A percentile compares a stretch with the other conserved stretches of the same genome.
Conservation (phyloP, 1,284 basidiomycete genomes). For the Marasmius fiardii region DNA sequence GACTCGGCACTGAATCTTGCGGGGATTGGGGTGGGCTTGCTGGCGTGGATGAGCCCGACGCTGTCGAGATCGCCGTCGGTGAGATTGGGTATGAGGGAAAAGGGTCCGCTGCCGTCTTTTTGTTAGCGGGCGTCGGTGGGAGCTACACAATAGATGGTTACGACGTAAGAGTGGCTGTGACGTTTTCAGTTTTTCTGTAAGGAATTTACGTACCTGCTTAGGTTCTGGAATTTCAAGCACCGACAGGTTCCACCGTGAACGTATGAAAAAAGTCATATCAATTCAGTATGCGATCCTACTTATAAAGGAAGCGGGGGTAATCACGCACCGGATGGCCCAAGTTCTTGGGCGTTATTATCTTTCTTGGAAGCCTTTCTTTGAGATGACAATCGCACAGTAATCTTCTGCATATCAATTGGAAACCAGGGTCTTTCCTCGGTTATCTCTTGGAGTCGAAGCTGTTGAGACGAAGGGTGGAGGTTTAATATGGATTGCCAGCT, state of each 20-base stretch:
- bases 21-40: not conserved
- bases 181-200: constrained; percentile 8
- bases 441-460: constrained; percentile 41
- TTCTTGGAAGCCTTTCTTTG: constrained; percentile 7
- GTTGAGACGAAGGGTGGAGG: constrained; percentile 11
- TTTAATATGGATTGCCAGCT: not conserved
- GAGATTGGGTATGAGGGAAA: not conserved
- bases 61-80: not conserved
- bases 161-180: constrained; percentile 5
- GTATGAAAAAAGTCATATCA: not conserved
- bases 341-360: constrained; percentile 3
- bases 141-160: not conserved
- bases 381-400: constrained; percentile 31
- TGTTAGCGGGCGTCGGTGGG: not conserved
- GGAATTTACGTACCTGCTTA: constrained; percentile 24
- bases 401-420: constrained; percentile 23
- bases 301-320: not conserved
- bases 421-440: constrained; percentile 32
- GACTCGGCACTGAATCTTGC: constrained; percentile 30
- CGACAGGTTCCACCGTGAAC: too few species aligned
- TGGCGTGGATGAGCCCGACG: not conserved
- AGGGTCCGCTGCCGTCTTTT: not conserved
- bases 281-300: not conserved
- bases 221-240: not conserved
- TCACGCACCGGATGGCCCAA: too few species aligned